phyloP scores from a whole-genome alignment of 768 basidiomycete genomes.

The Suillus plorans region DNA sequence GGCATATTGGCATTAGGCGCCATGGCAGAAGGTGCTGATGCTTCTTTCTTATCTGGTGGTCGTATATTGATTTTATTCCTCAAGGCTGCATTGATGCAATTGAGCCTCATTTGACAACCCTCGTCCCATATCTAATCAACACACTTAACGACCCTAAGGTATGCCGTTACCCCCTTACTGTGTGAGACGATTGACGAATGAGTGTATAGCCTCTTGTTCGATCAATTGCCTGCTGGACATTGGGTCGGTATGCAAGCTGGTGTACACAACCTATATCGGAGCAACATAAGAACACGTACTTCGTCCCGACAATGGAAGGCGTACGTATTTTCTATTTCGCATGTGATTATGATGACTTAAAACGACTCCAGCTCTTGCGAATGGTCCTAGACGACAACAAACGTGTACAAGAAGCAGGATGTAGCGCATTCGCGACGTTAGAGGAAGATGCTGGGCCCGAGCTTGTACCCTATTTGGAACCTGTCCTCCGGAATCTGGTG shows the following conservation, averaged over 20 bases:
- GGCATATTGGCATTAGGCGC: conserved; percentile 95
- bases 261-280: conserved; percentile 82
- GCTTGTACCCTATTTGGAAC: conserved; percentile 91
- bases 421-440: conserved; percentile 96
- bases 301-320: conserved; percentile 98
- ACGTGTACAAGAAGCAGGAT: conserved; percentile 98
- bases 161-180: conserved; percentile 17
- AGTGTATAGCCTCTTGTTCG: conserved; percentile 82
- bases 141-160: conserved; percentile 93
- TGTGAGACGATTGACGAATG: conserved; percentile 9
- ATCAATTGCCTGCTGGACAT: conserved; percentile 98
- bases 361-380: conserved; percentile 69
- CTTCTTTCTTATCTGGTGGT: background rate
- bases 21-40: conserved; percentile 87
- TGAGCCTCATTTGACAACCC: conserved; percentile 89
- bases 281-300: conserved; percentile 87
- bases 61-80: conserved; percentile 12
- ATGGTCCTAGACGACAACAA: conserved; percentile 99
- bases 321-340: conserved; percentile 47
- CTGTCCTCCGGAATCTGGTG: conserved; percentile 91
- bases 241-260: conserved; percentile 99
- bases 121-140: conserved; percentile 90
- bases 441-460: conserved; percentile 95
- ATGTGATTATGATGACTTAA: conserved; percentile 5
- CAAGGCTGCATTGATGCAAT: conserved; percentile 95